Evolutionary conservation across 129 eudicot genomes (phyloP), one percentile per base, ranked within the genome.

Genomic region (Erigeron canadensis): DNA sequence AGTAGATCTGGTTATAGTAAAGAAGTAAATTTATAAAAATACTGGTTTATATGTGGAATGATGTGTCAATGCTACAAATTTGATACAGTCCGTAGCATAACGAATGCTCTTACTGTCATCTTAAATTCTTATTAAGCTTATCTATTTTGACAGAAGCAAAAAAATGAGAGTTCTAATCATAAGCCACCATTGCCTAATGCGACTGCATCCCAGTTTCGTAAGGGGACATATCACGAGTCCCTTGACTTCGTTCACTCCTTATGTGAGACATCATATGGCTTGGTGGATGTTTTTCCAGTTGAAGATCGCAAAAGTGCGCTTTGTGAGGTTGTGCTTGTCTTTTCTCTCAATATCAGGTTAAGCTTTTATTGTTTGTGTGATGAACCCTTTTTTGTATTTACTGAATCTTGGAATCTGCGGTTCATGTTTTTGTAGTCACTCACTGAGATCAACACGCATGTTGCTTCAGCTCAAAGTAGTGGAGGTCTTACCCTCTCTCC

Each of bases 231-330:
- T 78, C 94, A 94, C 37, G 95, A 84, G 77, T 94, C 99, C 8
- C 87, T 94, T 68, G 97, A 94, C 76, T 90, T 94, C 66, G 99
- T 94, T 72, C 97, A 90, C 53, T 79, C 96, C 2, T 72, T 94
- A 47, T 90, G 99, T 77, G 99, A 94, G 58, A 94, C 97, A 34
- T 94, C 99, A 53, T 94, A 89, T 76, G 99, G 97, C 79, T 84
- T 94, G 61, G 97, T 94, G 40, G 99, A 94, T 69, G 95, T 94
- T 43, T 90, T 94, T 84, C 97, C 99, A 4, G 80, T 89, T 84
- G 99, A 94, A 82, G 99, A 94, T 75, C 97, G 99, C 65, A 90
- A 94, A 85, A 82, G 87, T 81, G 99, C 99, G 23, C 97, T 94
- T 67, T 80, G 91, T 73, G 99, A 94, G 99, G 99, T 94, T 74